phyloP scores from a whole-genome alignment of 352 stramenopile species.

The Pythium dissimile region DNA sequence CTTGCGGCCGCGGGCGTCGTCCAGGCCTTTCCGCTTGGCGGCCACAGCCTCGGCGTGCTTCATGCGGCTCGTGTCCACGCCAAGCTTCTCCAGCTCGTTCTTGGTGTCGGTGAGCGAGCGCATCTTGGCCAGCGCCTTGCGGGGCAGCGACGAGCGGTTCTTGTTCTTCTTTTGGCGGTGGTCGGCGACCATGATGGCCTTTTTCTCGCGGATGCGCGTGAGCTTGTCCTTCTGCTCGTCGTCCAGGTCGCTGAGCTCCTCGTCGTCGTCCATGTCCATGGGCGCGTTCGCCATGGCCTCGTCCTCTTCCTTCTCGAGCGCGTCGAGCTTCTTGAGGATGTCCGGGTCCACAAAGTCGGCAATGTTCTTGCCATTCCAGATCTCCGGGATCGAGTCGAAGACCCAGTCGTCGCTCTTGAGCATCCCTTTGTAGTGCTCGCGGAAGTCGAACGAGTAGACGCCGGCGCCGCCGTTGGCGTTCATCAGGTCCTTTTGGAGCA shows the following conservation, averaged over 20 bases:
- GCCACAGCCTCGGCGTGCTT: conserved; percentile 79
- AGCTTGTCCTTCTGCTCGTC: conserved; percentile 94
- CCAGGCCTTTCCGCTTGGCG: conserved; percentile 57
- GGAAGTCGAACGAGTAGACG: conserved; percentile 97
- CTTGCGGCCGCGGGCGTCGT: conserved; percentile 84
- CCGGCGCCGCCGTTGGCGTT: conserved; percentile 96
- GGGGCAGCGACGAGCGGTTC: conserved; percentile 89
- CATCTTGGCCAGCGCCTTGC: conserved; percentile 82
- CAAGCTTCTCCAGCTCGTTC: conserved; percentile 88
- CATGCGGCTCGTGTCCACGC: conserved; percentile 90
- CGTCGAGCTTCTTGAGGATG: conserved; percentile 95
- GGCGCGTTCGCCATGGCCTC: conserved; percentile 90
- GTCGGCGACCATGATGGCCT: conserved; percentile 76
- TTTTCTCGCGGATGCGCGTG: conserved; percentile 78
- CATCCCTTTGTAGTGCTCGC: conserved; percentile 95
- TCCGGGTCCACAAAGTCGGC: conserved; percentile 98
- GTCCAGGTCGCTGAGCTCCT: conserved; percentile 90
- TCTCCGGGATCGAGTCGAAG: conserved; percentile 97
- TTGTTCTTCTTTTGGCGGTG: conserved; percentile 95
- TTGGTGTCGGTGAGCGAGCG: conserved; percentile 80
- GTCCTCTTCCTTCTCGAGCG: conserved; percentile 97
- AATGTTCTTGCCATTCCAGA: conserved; percentile 99
- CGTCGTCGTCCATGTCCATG: conserved; percentile 83
- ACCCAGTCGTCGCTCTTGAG: conserved; percentile 96
- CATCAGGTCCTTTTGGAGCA: conserved; percentile 85